Conservation (phyloP, 805 yeast genomes). For the Spathaspora boniae region DNA sequence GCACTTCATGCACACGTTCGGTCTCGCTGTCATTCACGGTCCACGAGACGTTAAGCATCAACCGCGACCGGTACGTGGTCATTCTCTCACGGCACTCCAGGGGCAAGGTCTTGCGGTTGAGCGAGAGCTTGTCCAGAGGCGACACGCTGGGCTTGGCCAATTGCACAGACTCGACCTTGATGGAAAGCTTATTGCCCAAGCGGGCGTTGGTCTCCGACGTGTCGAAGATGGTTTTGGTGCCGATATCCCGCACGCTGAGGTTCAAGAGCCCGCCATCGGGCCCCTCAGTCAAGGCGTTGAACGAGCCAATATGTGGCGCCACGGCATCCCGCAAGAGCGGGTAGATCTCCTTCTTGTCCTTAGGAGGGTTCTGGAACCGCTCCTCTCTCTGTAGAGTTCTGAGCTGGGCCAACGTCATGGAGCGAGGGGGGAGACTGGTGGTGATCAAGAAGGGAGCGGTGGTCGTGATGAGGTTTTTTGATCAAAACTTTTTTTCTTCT, state of each 20-base stretch:
- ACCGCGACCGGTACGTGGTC: constrained; percentile 73
- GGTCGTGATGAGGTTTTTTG: too few relatives aligned
- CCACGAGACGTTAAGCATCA: constrained; percentile 80
- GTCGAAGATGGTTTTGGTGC: constrained; percentile 81
- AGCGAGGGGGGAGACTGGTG: constrained; percentile 1
- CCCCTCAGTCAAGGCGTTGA: constrained; percentile 91
- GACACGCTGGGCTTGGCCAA: constrained; percentile 80
- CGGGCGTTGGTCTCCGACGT: constrained; percentile 59
- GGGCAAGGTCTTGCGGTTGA: constrained; percentile 78
- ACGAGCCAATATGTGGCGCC: constrained; percentile 92
- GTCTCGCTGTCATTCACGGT: constrained; percentile 86
- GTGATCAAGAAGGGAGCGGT: not conserved
- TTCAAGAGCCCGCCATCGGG: constrained; percentile 81
- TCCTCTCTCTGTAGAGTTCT: constrained; percentile 85
- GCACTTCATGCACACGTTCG: constrained; percentile 64
- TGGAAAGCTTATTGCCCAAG: constrained; percentile 78
- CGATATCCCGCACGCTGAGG: constrained; percentile 84
- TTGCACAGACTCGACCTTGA: constrained; percentile 87
- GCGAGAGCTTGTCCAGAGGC: constrained; percentile 64
- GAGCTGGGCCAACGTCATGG: constrained; percentile 52
- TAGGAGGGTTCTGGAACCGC: constrained; percentile 85
- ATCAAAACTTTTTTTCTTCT: too few relatives aligned
- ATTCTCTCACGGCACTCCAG: constrained; percentile 83
- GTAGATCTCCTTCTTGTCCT: constrained; percentile 67
- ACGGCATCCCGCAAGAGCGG: constrained; percentile 88